A percentile compares a stretch with the other conserved stretches of the same genome.
phyloP scores from a whole-genome alignment of 2,329 filamentous ascomycete genomes.

The Phaeosphaeria sp. region DNA sequence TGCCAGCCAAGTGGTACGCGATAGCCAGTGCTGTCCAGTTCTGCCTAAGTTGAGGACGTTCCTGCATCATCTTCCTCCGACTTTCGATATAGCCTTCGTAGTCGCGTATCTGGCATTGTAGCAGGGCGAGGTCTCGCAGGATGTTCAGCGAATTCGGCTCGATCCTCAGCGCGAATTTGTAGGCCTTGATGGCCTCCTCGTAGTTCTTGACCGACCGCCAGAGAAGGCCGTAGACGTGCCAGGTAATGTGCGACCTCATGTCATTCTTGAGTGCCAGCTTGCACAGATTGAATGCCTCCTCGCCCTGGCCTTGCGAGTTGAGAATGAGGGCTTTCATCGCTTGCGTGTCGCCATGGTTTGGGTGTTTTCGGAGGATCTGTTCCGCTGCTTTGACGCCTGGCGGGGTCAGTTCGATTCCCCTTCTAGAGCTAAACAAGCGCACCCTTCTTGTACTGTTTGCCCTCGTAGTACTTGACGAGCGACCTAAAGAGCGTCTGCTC shows the following conservation, averaged over 20 bases:
- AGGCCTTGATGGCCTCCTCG: conserved; percentile 98
- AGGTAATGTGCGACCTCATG: conserved; percentile 99
- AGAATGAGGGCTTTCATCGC: conserved; percentile 99
- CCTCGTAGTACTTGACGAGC: conserved; percentile 94
- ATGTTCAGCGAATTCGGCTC: conserved; percentile 96
- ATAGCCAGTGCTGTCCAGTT: conserved; percentile 99
- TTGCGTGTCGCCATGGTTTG: conserved; percentile 96
- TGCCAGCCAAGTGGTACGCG: conserved; percentile 88
- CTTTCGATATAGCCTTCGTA: conserved; percentile 93
- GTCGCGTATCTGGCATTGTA: conserved; percentile 97
- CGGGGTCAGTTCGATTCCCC: conserved; percentile 28
- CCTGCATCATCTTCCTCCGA: conserved; percentile 84
- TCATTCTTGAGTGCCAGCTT: conserved; percentile 93
- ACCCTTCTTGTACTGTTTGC: conserved; percentile 96
- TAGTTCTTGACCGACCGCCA: conserved; percentile 97
- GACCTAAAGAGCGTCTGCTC: conserved; percentile 93
- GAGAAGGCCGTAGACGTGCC: conserved; percentile 96
- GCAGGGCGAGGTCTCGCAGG: conserved; percentile 87
- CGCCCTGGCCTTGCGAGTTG: conserved; percentile 88
- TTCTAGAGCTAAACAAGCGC: conserved; percentile 16
- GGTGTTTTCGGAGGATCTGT: conserved; percentile 92
- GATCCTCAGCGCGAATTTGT: conserved; percentile 91
- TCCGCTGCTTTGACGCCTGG: conserved; percentile 91
- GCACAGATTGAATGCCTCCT: conserved; percentile 91
- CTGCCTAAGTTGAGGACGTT: conserved; percentile 79